Base-by-base conservation (phyloP, 352 stramenopile species). In the Globisporangium ultimum region DNA sequence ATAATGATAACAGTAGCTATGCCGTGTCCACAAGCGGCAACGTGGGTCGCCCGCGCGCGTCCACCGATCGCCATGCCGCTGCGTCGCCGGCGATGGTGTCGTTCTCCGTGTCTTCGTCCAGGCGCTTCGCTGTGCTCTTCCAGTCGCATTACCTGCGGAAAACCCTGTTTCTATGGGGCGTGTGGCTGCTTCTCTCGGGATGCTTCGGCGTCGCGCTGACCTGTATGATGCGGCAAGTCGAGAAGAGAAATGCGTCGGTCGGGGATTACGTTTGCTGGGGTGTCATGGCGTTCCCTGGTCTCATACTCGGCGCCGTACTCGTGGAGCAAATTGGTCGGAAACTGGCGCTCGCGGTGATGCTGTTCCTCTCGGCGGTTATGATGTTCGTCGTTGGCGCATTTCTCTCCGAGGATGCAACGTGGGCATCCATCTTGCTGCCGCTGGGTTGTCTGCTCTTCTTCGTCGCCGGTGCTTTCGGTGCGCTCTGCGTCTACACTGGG, bases 151-250 rank as follows among this genome's bases (percentile, higher is more conserved):
- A 87, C 46, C 60, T 71, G 28, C 9, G 47, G 11, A 71, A 72
- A 21, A 85, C 80, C 20, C 32, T 67, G 21, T 48, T 78, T 46
- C 74, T 86, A 53, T 88, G 78, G 75, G 45, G 74, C 45, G 62
- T 76, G 34, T 82, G 72, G 74, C 70, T 79, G 24, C 51, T 58
- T 10, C 28, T 68, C 36, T 42, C 61, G 1, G 55, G 48, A 15
- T 61, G 60, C 11, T 60, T 76, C 13, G 67, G 61, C 15, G 53
- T 67, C 24, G 67, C 64, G 12, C 58, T 58, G 4, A 58, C 73
- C n/a, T 62, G 70, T 49, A 71, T 73, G 55, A 58, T 65, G 28
- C 56, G 64, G 14, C 69, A 56, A 10, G 68, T 73, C 41, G 54
- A 75, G 42, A 58, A 66, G 18, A 38, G 48, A 67, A 64, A 49